phyloP scores from a whole-genome alignment of 208 protist species.

The Acanthamoeba castellanii region DNA sequence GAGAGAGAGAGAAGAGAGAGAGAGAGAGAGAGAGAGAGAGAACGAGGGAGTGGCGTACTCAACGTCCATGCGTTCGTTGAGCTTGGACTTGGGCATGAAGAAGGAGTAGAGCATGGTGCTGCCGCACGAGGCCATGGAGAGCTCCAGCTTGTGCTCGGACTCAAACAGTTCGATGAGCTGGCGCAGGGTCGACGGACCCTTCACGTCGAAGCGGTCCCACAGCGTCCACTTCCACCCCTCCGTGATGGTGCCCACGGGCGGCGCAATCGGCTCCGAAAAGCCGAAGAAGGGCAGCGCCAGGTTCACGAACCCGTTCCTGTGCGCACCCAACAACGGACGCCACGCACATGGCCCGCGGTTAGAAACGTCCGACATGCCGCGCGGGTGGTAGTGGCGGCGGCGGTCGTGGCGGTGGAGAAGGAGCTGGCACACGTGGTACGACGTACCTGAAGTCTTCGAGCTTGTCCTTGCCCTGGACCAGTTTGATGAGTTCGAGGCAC shows the following conservation, averaged over 20 bases:
- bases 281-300: constrained; percentile 97
- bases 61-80: neutral
- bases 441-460: constrained; percentile 86
- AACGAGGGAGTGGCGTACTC: no score
- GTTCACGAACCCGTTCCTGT: constrained; percentile 98
- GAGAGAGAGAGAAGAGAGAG: neutral
- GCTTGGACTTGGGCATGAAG: constrained; percentile 78
- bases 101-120: constrained; percentile 86
- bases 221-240: constrained; percentile 92
- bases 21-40: neutral
- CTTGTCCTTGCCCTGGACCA: constrained; percentile 81
- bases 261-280: constrained; percentile 95
- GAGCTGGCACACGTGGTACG: constrained; percentile 98
- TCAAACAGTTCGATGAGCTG: constrained; percentile 93
- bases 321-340: no score
- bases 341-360: no score
- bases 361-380: no score
- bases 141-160: constrained; percentile 93
- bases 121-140: constrained; percentile 94
- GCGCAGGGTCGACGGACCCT: constrained; percentile 95
- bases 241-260: constrained; percentile 50
- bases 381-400: no score
- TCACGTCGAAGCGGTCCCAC: constrained; percentile 97
- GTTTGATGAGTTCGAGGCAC: constrained; percentile 98
- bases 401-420: no score